Evolutionary conservation across 2,329 filamentous ascomycete species (phyloP).

Genomic region (Lachnellula hyalina): DNA sequence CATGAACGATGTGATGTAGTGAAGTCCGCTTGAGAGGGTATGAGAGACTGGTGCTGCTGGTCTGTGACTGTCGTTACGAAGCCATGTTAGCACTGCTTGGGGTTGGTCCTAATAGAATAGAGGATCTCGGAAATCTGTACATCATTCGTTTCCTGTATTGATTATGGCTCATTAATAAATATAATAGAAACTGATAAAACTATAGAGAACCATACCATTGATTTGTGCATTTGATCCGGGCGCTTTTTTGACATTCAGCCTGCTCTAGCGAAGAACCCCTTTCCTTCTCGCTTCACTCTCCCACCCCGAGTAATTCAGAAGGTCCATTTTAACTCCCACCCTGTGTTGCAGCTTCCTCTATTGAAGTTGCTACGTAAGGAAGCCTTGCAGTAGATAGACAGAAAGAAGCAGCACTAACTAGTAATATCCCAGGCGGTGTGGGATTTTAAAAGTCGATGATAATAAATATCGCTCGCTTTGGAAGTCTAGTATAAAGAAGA

Average conservation of each 20-base stretch:
- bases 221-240: neutral
- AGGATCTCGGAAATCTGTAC: neutral
- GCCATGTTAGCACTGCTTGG: neutral
- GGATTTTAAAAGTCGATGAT: too few species aligned
- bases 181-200: neutral
- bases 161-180: conserved; percentile 5
- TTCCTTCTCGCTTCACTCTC: too few species aligned
- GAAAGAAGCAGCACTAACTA: too few species aligned
- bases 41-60: neutral
- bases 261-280: too few species aligned
- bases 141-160: conserved; percentile 22
- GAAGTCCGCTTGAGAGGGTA: neutral
- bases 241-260: neutral
- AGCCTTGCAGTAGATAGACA: too few species aligned
- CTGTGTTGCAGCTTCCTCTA: too few species aligned
- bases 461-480: too few species aligned
- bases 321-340: too few species aligned
- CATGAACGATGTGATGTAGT: neutral
- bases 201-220: neutral
- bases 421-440: too few species aligned
- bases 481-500: too few species aligned
- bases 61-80: conserved; percentile 8
- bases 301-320: too few species aligned
- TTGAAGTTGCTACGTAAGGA: too few species aligned
- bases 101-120: conserved; percentile 1